Percentiles rank a stretch among this genome's conserved stretches.
phyloP scores from a whole-genome alignment of 768 basidiomycete species.

The Fibroporia radiculosa region DNA sequence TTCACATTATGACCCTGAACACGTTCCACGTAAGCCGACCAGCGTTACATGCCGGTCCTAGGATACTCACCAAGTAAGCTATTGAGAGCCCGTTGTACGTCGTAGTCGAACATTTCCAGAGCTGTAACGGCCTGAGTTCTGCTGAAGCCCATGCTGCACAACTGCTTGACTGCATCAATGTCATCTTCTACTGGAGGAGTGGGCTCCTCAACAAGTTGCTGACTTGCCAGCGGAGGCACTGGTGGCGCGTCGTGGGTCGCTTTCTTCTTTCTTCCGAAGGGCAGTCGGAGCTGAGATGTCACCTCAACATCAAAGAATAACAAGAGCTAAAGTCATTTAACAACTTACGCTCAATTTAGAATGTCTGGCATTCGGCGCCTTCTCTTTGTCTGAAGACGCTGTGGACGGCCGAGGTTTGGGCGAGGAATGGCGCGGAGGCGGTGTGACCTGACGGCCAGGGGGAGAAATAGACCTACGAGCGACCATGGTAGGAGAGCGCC shows the following conservation, averaged over 20 bases:
- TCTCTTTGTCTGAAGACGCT: constrained; percentile 46
- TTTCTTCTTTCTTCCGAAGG: constrained; percentile 73
- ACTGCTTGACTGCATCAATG: constrained; percentile 66
- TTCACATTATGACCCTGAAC: constrained; percentile 17
- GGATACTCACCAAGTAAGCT: constrained; percentile 43
- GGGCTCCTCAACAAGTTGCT: constrained; percentile 33
- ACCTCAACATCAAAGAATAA: too few relatives aligned
- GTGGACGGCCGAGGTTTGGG: constrained; percentile 56
- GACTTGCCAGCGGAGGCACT: constrained; percentile 19
- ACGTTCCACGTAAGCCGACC: constrained; percentile 3
- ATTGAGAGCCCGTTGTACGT: constrained; percentile 73
- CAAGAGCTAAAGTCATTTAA: too few relatives aligned
- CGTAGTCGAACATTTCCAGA: constrained; percentile 78
- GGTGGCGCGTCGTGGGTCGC: constrained; percentile 42
- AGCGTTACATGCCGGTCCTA: not conserved
- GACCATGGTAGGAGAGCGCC: constrained; percentile 18
- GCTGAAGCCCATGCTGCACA: constrained; percentile 88
- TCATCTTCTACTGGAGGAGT: constrained; percentile 64
- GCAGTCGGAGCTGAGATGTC: constrained; percentile 56
- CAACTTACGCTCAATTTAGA: constrained; percentile 72
- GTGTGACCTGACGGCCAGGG: constrained; percentile 43
- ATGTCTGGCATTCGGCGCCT: constrained; percentile 45
- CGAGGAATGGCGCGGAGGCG: constrained; percentile 43
- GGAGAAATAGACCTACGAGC: constrained; percentile 30
- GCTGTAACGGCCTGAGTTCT: constrained; percentile 76